A percentile compares a stretch with the other conserved stretches of the same genome.
Evolutionary conservation across 306 rosid species (phyloP).

Genomic region (Herpetospermum pedunculosum): DNA sequence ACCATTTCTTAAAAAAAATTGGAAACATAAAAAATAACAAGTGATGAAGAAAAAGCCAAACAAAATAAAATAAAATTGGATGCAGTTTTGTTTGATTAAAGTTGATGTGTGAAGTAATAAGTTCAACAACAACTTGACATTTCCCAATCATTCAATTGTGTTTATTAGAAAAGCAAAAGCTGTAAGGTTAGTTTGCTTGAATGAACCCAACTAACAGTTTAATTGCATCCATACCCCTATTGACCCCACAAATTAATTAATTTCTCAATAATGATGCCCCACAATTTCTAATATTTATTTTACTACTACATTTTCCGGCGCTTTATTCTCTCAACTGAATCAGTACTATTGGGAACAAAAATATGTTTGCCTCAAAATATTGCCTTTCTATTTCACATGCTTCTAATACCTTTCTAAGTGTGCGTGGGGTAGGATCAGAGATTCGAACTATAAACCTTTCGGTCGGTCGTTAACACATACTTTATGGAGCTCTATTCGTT

Average conservation of each 20-base stretch:
- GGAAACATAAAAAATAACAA: no score
- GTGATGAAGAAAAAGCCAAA: no score
- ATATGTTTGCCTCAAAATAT: neutral
- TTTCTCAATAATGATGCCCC: neutral
- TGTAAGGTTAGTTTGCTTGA: neutral
- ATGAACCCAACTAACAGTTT: neutral
- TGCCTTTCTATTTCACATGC: neutral
- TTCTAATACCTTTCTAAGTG: neutral
- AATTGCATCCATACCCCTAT: neutral
- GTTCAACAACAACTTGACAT: neutral
- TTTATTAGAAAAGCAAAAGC: neutral
- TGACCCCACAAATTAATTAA: neutral
- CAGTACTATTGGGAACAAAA: neutral
- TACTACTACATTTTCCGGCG: neutral
- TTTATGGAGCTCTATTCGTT: no score
- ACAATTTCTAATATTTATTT: neutral
- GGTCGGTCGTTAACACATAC: no score
- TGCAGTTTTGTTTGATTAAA: neutral
- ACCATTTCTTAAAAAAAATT: no score
- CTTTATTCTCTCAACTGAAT: slow-evolving; percentile 6
- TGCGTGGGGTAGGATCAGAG: no score
- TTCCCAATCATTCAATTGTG: neutral
- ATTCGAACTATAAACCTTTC: no score
- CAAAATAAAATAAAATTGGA: neutral
- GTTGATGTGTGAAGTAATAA: neutral